Percentiles rank a stretch among this genome's conserved stretches.
Evolutionary conservation across 352 stramenopile species (phyloP).

Genomic region (Phytophthora tentaculata): DNA sequence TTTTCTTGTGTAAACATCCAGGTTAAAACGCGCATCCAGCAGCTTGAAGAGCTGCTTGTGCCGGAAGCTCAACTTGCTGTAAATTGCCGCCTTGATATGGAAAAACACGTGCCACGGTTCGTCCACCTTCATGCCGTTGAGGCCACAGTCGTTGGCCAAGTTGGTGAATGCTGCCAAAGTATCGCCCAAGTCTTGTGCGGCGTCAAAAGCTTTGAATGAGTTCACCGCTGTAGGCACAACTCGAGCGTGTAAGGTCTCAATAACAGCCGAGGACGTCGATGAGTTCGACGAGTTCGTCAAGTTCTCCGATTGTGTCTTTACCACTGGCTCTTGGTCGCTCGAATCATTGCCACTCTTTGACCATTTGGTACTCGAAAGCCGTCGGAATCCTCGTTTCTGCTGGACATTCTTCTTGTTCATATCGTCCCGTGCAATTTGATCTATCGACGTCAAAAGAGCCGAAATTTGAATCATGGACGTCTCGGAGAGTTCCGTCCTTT

Average conservation of each 20-base stretch:
- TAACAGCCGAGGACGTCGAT: slow-evolving; percentile 3
- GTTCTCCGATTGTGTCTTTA: slow-evolving; percentile 11
- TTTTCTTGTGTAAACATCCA: slow-evolving; percentile 54
- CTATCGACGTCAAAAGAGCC: slow-evolving; percentile 60
- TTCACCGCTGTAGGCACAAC: slow-evolving; percentile 36
- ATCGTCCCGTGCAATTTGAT: slow-evolving; percentile 69
- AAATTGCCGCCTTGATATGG: slow-evolving; percentile 59
- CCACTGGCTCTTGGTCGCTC: slow-evolving; percentile 14
- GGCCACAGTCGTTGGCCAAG: slow-evolving; percentile 52
- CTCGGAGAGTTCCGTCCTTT: slow-evolving; percentile 60
- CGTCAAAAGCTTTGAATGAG: slow-evolving; percentile 64
- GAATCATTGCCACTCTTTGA: slow-evolving; percentile 16
- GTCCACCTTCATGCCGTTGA: slow-evolving; percentile 44
- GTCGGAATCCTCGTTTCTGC: slow-evolving; percentile 40
- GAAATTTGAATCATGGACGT: slow-evolving; percentile 63
- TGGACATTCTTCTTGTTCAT: slow-evolving; percentile 45
- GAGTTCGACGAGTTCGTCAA: slow-evolving; percentile 9
- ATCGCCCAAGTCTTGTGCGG: slow-evolving; percentile 58
- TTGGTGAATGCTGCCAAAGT: slow-evolving; percentile 47
- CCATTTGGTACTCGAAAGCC: slow-evolving; percentile 37
- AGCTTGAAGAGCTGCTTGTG: slow-evolving; percentile 78
- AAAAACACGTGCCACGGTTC: slow-evolving; percentile 62
- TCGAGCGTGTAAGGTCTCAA: slow-evolving; percentile 10
- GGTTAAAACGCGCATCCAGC: slow-evolving; percentile 52
- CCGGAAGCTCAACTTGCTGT: slow-evolving; percentile 62